phyloP scores from a whole-genome alignment of 116 monocot species.

The Phalaenopsis hybrid region DNA sequence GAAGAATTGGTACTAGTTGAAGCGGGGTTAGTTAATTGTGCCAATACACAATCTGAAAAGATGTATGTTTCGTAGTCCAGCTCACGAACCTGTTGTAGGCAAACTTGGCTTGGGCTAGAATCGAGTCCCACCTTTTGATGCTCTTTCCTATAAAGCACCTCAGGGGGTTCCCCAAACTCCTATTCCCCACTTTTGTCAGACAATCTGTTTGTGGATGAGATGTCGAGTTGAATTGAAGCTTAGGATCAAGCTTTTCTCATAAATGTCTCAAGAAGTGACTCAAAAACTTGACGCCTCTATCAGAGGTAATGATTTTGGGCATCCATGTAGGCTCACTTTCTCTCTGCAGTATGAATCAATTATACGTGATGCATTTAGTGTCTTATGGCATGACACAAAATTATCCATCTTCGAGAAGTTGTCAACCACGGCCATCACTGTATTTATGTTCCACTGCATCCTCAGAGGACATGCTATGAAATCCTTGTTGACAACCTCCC shows the following conservation, averaged over 20 bases:
- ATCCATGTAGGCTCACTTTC: not conserved
- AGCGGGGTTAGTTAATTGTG: too few species aligned
- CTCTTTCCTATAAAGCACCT: not conserved
- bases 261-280: not conserved
- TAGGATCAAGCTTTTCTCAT: not conserved
- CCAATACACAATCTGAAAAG: too few species aligned
- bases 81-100: too few species aligned
- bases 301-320: slow-evolving; percentile 1
- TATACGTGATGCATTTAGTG: not conserved
- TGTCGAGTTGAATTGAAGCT: not conserved
- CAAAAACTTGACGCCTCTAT: not conserved
- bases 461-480: too few species aligned
- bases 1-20: too few species aligned
- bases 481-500: too few species aligned
- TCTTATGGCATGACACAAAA: not conserved
- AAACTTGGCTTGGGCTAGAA: not conserved
- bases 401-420: slow-evolving; percentile 1
- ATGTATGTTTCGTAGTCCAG: too few species aligned
- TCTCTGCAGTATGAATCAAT: not conserved
- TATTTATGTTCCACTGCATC: too few species aligned
- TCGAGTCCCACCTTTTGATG: not conserved
- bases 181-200: not conserved
- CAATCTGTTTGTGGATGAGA: not conserved
- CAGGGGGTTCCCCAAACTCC: not conserved
- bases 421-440: not conserved